phyloP scores from a whole-genome alignment of 371 early-diverging fungal genomes.

The Lichtheimia ramosa region DNA sequence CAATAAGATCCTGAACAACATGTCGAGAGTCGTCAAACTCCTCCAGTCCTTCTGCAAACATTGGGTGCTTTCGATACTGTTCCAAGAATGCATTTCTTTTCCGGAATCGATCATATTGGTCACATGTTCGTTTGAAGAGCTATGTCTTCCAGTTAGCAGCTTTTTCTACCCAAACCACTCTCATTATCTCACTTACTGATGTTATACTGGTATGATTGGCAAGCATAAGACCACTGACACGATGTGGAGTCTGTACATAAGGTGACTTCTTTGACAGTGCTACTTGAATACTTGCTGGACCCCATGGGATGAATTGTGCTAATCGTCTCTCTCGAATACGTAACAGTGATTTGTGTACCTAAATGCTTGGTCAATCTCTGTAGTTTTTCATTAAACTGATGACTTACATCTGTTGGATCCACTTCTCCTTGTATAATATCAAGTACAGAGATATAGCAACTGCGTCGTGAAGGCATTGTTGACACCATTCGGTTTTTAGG shows the following conservation, averaged over 20 bases:
- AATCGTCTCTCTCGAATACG: constrained; percentile 93
- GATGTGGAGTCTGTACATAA: constrained; percentile 87
- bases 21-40: constrained; percentile 91
- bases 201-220: constrained; percentile 98
- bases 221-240: constrained; percentile 97
- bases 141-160: constrained; percentile 20
- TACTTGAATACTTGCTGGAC: constrained; percentile 98
- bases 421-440: constrained; percentile 98
- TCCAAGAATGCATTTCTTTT: constrained; percentile 99
- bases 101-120: constrained; percentile 96
- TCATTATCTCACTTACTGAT: constrained; percentile 50
- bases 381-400: too few relatives aligned
- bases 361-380: neutral
- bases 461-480: constrained; percentile 83
- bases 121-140: constrained; percentile 92
- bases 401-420: constrained; percentile 92
- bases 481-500: constrained; percentile 97
- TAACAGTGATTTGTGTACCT: constrained; percentile 95
- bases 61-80: constrained; percentile 84
- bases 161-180: neutral
- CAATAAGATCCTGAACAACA: constrained; percentile 88
- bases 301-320: constrained; percentile 99
- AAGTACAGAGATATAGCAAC: constrained; percentile 94
- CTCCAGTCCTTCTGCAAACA: constrained; percentile 84
- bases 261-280: constrained; percentile 92